Base-by-base conservation (phyloP, 306 rosid species). In the Senna siamea region DNA sequence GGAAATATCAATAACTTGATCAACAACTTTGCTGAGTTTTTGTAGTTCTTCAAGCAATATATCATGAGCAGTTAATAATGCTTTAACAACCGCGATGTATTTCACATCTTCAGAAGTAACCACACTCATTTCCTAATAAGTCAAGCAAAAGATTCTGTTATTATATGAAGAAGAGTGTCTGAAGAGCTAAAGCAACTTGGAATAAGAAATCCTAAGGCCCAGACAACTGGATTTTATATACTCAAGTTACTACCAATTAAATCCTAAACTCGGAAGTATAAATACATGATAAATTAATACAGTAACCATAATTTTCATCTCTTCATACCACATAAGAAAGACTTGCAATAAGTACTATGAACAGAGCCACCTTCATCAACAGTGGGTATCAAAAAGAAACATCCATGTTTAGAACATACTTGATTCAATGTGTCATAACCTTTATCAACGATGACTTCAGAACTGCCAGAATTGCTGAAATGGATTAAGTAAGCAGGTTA, bases 31-130 rank as follows among this genome's bases (percentile, higher is more conserved):
- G 87, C 89, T 84, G 38, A 93, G 81, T 75, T 77, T 86, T 74
- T 70, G 91, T 15, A 93, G 86, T 80, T 89, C 98, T 81, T 91
- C 94, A 73, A 91, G 80, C 81, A 91, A 77, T 73, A 82, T 69
- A 76, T 84, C 90, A 77, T 92, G 97, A 57, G 94, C 83, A 79
- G 89, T 69, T 76, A 87, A 63, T 80, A 93, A 74, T 69, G 90
- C 83, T 76, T 88, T 91, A 55, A 89, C 72, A 83, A 84, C 90
- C 81, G 84, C 40, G 81, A 75, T 67, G 59, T 72, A 81, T 51
- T 85, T 82, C 48, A 37, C 69, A 76, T 81, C 87, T 64, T 74
- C 76, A 77, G 88, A 77, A 70, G 80, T 74, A 61, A 70, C 84
- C 71, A 62, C 81, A 40, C 60, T 76, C 47, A 78, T 48, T 75